A percentile compares a stretch with the other conserved stretches of the same genome.
Conservation (phyloP, 805 yeast genomes). For the Zygosaccharomyces lentus region DNA sequence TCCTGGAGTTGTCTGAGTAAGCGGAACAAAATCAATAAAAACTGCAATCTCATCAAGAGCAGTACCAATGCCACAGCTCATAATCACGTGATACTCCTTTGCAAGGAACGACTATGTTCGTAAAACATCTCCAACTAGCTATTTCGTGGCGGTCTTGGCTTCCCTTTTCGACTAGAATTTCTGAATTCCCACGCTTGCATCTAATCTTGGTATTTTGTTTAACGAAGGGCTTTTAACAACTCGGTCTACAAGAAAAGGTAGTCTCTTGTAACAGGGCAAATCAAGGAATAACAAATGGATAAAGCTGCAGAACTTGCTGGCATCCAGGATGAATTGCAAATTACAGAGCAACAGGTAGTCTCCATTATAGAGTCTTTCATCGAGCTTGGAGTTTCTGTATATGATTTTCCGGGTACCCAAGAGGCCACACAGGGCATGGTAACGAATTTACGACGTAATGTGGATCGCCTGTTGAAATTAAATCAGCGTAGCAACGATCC, state of each 20-base stretch:
- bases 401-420: conserved; percentile 87
- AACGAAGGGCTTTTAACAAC: not conserved
- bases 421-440: conserved; percentile 61
- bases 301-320: conserved; percentile 9
- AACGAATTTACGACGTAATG: conserved; percentile 39
- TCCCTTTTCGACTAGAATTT: too few species aligned
- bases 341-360: conserved; percentile 37
- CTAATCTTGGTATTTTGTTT: not conserved
- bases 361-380: conserved; percentile 72
- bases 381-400: conserved; percentile 86
- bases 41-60: not conserved
- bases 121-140: not conserved
- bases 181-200: too few species aligned
- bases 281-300: conserved; percentile 5
- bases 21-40: not conserved
- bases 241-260: not conserved
- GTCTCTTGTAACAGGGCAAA: not conserved
- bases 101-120: not conserved
- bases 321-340: conserved; percentile 31
- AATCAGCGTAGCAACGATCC: conserved; percentile 34
- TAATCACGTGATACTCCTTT: not conserved
- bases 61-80: conserved; percentile 1
- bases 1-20: not conserved
- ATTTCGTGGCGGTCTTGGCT: too few species aligned
- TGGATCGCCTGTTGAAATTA: conserved; percentile 38